Conservation (phyloP, 2,329 filamentous ascomycete species). For the Furcasterigmium sp. region DNA sequence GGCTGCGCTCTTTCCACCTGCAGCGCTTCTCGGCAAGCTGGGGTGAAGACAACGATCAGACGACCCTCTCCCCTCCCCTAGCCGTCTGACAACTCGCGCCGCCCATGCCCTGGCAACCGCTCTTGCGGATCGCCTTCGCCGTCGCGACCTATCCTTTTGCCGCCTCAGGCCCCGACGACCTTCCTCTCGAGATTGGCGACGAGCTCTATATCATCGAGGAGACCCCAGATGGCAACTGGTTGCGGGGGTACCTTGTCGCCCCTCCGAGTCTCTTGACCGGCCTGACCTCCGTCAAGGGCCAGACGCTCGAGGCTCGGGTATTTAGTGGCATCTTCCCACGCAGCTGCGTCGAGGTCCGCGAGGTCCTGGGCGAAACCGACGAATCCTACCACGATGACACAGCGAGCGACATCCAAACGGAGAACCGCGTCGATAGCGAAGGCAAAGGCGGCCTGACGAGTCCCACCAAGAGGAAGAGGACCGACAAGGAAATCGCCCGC, state of each 20-base stretch:
- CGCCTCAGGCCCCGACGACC: constrained; percentile 79
- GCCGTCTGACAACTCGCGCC: not conserved
- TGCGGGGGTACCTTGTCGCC: constrained; percentile 90
- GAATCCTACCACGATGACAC: constrained; percentile 40
- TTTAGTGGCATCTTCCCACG: constrained; percentile 98
- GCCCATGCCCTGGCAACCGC: constrained; percentile 91
- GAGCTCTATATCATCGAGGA: constrained; percentile 99
- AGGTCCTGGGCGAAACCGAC: constrained; percentile 76
- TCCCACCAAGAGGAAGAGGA: constrained; percentile 26
- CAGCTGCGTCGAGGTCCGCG: constrained; percentile 90
- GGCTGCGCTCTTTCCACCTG: not conserved
- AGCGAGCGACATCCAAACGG: constrained; percentile 20
- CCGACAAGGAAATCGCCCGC: constrained; percentile 17
- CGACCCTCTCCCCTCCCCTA: not conserved
- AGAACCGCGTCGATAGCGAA: constrained; percentile 29
- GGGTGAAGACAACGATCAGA: constrained; percentile 1
- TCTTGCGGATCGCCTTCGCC: constrained; percentile 95
- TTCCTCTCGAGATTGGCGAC: constrained; percentile 95
- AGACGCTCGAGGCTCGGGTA: constrained; percentile 90
- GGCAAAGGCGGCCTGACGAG: constrained; percentile 49
- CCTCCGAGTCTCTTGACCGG: constrained; percentile 90
- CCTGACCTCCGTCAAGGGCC: constrained; percentile 82
- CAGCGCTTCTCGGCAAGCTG: constrained; percentile 2
- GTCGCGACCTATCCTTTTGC: constrained; percentile 94
- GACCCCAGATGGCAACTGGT: constrained; percentile 87